These are phyloP conservation scores for Adenanthera pavonina DNA, from an alignment of 306 rosid genomes.

Conservation along the genomic window DNA sequence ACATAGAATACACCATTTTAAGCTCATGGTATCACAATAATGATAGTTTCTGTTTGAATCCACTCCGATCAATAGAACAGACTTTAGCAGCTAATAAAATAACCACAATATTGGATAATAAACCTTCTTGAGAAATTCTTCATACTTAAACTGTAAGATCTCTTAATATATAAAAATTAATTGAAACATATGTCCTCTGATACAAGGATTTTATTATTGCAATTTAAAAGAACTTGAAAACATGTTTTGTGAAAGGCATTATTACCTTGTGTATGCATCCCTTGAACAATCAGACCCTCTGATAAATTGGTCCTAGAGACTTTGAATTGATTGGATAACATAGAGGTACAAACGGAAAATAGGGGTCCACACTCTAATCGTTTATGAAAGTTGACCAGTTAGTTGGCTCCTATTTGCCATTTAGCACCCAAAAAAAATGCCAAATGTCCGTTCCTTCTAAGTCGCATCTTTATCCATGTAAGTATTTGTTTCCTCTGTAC, in stretches of 20 bases:
- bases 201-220: not conserved
- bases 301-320: not conserved
- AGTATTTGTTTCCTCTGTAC: too few species aligned
- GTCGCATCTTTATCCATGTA: not conserved
- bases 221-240: too few species aligned
- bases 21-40: not conserved
- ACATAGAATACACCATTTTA: not conserved
- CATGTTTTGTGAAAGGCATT: too few species aligned
- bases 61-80: not conserved
- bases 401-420: not conserved
- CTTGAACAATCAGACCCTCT: too few species aligned
- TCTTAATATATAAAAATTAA: not conserved
- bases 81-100: not conserved
- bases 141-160: not conserved
- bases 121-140: not conserved
- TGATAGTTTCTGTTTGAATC: not conserved
- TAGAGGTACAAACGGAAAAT: not conserved
- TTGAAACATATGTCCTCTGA: too few species aligned
- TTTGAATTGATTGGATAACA: not conserved
- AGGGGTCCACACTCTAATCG: not conserved
- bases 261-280: too few species aligned
- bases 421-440: not conserved
- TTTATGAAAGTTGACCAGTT: not conserved
- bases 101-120: not conserved
- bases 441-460: not conserved